A percentile compares a stretch with the other conserved stretches of the same genome.
These are phyloP conservation scores for Vaccinium corymbosum DNA, from an alignment of 148 eudicot species.

Conservation along the genomic window DNA sequence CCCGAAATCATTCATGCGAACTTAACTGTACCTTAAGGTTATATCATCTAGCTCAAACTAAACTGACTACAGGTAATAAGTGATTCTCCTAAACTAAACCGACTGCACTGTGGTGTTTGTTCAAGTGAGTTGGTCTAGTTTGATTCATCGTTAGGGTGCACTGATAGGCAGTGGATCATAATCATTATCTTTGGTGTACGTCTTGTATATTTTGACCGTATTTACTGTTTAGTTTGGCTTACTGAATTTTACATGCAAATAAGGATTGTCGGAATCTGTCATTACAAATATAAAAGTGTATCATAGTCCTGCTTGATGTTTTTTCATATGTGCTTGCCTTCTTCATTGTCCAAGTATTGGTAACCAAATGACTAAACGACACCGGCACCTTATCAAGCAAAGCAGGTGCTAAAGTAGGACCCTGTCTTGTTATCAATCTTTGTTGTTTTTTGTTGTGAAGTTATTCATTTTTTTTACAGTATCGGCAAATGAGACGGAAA, in stretches of 20 bases:
- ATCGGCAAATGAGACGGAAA: slow-evolving; percentile 96
- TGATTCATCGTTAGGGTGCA: not conserved
- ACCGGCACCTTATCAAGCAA: not conserved
- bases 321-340: not conserved
- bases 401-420: not conserved
- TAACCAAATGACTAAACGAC: not conserved
- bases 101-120: not conserved
- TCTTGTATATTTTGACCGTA: not conserved
- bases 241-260: not conserved
- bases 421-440: not conserved
- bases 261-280: not conserved
- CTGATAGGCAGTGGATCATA: not conserved
- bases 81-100: not conserved
- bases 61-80: not conserved
- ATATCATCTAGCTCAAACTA: not conserved
- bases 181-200: not conserved
- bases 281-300: not conserved
- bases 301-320: not conserved
- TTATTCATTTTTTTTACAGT: slow-evolving; percentile 58
- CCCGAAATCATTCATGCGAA: not conserved
- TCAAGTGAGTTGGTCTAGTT: not conserved
- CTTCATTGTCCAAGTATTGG: not conserved
- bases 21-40: not conserved
- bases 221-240: not conserved
- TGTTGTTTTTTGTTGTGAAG: not conserved